phyloP scores from a whole-genome alignment of 1,284 basidiomycete species.

The Sanguinoderma infundibulare region DNA sequence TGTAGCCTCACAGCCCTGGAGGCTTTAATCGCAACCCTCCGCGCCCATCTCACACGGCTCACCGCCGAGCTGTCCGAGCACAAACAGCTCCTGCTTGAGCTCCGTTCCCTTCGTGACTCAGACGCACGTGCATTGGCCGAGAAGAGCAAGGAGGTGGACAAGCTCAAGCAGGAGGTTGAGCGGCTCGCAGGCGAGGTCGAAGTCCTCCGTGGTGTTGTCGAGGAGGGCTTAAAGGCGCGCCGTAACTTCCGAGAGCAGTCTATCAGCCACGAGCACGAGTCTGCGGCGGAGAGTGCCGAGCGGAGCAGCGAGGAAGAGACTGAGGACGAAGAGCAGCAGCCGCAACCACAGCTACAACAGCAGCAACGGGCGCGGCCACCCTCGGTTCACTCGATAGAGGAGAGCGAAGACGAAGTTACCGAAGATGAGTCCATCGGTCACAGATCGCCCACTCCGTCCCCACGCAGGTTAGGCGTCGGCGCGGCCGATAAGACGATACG shows the following conservation, averaged over 20 bases:
- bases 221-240: slow-evolving; percentile 79
- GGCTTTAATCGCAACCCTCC: slow-evolving; percentile 72
- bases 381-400: slow-evolving; percentile 27
- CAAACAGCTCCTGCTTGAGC: slow-evolving; percentile 64
- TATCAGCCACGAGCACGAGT: slow-evolving; percentile 18
- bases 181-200: slow-evolving; percentile 81
- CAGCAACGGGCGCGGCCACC: slow-evolving; percentile 1
- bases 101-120: slow-evolving; percentile 64
- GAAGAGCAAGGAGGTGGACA: slow-evolving; percentile 65
- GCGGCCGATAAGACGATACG: slow-evolving; percentile 43
- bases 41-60: slow-evolving; percentile 74
- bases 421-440: slow-evolving; percentile 22
- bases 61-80: slow-evolving; percentile 80
- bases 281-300: slow-evolving; percentile 9
- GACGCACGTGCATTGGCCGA: slow-evolving; percentile 64
- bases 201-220: slow-evolving; percentile 80
- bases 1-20: slow-evolving; percentile 63
- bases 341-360: slow-evolving; percentile 4
- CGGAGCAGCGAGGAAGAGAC: slow-evolving; percentile 23
- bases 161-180: slow-evolving; percentile 71
- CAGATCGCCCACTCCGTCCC: slow-evolving; percentile 35
- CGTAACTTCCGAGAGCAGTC: slow-evolving; percentile 42
- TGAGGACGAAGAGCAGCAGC: slow-evolving; percentile 15
- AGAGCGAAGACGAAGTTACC: slow-evolving; percentile 33
- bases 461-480: slow-evolving; percentile 13